Conservation (phyloP, 768 basidiomycete genomes). For the Kwoniella botswanensis region DNA sequence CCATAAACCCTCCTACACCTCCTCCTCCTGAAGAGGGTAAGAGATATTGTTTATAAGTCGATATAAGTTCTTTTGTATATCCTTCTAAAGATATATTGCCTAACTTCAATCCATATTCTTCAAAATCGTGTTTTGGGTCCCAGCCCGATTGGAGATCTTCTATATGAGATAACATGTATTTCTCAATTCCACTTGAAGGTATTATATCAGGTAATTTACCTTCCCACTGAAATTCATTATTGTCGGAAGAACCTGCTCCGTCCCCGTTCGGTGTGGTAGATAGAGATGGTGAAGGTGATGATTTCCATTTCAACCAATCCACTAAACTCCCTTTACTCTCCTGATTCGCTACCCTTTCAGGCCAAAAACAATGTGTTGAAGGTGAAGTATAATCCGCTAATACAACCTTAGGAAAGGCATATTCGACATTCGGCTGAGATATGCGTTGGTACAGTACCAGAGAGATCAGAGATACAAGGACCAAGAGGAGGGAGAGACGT, state of each 20-base stretch:
- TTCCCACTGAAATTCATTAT: conserved; percentile 15
- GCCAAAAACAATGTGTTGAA: conserved; percentile 30
- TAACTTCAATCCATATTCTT: conserved; percentile 33
- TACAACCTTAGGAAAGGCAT: conserved; percentile 17
- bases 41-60: conserved; percentile 36
- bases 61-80: conserved; percentile 37
- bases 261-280: background rate
- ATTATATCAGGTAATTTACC: conserved; percentile 26
- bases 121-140: conserved; percentile 28
- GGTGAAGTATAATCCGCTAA: conserved; percentile 32
- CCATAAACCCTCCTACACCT: conserved; percentile 26
- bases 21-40: background rate
- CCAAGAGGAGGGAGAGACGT: background rate
- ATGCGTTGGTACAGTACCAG: conserved; percentile 1
- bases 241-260: background rate
- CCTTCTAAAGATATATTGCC: conserved; percentile 31
- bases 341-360: background rate
- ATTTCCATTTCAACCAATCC: conserved; percentile 17
- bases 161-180: conserved; percentile 31
- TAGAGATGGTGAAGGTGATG: background rate
- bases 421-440: conserved; percentile 5
- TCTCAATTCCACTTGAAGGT: conserved; percentile 31
- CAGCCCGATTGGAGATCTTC: conserved; percentile 24
- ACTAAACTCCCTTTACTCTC: background rate
- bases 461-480: background rate